A percentile compares a stretch with the other conserved stretches of the same genome.
Conservation (phyloP, 2,329 filamentous ascomycete species). For the Paraconiothyrium sp. region DNA sequence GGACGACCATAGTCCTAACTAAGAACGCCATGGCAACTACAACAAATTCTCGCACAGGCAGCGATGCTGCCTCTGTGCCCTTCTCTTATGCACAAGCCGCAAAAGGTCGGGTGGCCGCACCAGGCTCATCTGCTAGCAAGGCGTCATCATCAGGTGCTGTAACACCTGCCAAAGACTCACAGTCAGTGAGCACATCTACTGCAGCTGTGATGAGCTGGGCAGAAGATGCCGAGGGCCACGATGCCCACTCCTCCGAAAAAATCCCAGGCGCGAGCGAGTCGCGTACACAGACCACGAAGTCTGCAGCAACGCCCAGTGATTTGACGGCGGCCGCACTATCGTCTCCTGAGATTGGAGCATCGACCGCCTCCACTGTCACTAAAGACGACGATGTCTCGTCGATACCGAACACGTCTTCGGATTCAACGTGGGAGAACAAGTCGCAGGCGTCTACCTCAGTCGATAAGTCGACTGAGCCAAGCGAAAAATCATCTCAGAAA, state of each 20-base stretch:
- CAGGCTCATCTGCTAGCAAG: conserved; percentile 58
- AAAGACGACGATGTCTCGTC: conserved; percentile 71
- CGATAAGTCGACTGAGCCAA: conserved; percentile 67
- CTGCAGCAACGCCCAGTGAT: conserved; percentile 16
- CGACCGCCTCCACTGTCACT: conserved; percentile 62
- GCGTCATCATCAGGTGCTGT: conserved; percentile 54
- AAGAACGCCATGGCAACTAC: conserved; percentile 41
- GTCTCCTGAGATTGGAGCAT: conserved; percentile 65
- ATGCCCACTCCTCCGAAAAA: conserved; percentile 38
- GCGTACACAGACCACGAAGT: conserved; percentile 31
- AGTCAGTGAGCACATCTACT: conserved; percentile 32
- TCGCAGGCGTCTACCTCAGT: conserved; percentile 69
- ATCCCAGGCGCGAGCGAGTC: conserved; percentile 34
- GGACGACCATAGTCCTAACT: conserved; percentile 20
- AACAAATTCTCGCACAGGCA: conserved; percentile 23
- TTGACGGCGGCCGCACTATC: conserved; percentile 45
- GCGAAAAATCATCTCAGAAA: conserved; percentile 63
- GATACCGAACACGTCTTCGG: conserved; percentile 70
- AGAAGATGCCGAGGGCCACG: conserved; percentile 58
- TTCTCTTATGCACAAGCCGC: conserved; percentile 98
- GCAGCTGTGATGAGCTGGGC: conserved; percentile 55
- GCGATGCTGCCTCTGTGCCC: conserved; percentile 58
- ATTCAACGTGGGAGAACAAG: conserved; percentile 74
- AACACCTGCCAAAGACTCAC: conserved; percentile 53
- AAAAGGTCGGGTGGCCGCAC: conserved; percentile 72